Evolutionary conservation across 305 asterid species (phyloP).

Genomic region (Solanum hybrid): DNA sequence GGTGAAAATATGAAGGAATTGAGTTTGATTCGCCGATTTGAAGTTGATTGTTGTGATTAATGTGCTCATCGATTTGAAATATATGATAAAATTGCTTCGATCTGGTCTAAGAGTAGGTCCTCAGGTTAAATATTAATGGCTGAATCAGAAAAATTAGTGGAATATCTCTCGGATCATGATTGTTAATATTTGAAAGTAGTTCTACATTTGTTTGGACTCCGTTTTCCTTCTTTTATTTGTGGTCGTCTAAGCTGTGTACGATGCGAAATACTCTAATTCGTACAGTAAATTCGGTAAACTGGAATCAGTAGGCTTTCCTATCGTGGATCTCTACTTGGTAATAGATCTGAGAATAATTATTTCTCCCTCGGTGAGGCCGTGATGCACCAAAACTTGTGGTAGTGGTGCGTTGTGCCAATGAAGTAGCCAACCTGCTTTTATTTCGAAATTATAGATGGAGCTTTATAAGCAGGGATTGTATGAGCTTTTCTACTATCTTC

Average conservation of each 20-base stretch:
- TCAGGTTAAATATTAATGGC: background rate
- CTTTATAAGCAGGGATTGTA: background rate
- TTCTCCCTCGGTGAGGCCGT: background rate
- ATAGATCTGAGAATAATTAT: background rate
- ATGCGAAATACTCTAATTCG: background rate
- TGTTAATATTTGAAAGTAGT: background rate
- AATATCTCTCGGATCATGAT: background rate
- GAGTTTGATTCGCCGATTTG: background rate
- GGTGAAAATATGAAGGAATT: background rate
- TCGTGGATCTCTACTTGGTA: background rate
- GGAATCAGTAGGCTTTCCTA: background rate
- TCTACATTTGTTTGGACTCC: background rate
- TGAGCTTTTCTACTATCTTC: background rate
- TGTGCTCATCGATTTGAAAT: background rate
- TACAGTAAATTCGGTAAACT: background rate
- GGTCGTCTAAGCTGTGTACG: background rate
- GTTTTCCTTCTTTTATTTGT: background rate
- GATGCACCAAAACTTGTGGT: background rate
- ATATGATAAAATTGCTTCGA: background rate
- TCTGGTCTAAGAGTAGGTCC: background rate
- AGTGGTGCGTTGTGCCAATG: background rate
- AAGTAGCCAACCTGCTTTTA: background rate
- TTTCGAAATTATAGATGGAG: background rate
- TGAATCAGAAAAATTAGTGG: background rate
- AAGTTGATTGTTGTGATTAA: background rate